Evolutionary conservation across 169 alveolate genomes (phyloP), one percentile per base, ranked within the genome.

Genomic region (Plasmodium cynomolgi): DNA sequence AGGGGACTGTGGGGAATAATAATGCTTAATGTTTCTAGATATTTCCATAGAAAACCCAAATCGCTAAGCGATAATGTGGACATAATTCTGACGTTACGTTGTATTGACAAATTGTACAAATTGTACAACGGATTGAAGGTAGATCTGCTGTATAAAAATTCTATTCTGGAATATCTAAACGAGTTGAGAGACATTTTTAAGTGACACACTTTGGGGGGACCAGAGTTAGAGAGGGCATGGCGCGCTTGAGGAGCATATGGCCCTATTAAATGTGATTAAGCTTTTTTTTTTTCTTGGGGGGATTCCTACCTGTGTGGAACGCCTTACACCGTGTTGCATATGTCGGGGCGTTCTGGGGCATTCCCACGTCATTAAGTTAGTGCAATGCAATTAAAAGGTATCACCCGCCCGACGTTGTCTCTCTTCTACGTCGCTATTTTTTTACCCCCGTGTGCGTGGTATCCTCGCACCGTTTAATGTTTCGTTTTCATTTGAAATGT

Each of bases 1-100:
- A 73, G 96, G 80, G 96, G 88, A 2, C 79, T 93, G 31, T 93
- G 96, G 96, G 96, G 96, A 31, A 41, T 93, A 8, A 58, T 92
- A 23, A 34, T 92, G 13, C 72, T 84, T 54, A 81, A 84, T 41
- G 34, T 83, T 20, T 23, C 86, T 23, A 47, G 93, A 34, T 86
- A 86, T 86, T n/a, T 17, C 29, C 39, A 77, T 37, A 86, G 54
- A 79, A 79, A 79, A 41, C 81, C 73, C 1, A 86, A 86, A 77
- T 31, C 71, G 15, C 44, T 58, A 26, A 86, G 81, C 68, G 93
- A 86, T 29, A 86, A 86, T 54, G 93, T 75, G 11, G 93, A 86
- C 47, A 37, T 86, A 20, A 75, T 86, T 29, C 47, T 86, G 81
- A 86, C 93, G 17, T n/a, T 23, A 17, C 77, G 20, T 15, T 86